Conservation (phyloP, 495 filamentous ascomycete species). For the Aspergillus kassunensis region DNA sequence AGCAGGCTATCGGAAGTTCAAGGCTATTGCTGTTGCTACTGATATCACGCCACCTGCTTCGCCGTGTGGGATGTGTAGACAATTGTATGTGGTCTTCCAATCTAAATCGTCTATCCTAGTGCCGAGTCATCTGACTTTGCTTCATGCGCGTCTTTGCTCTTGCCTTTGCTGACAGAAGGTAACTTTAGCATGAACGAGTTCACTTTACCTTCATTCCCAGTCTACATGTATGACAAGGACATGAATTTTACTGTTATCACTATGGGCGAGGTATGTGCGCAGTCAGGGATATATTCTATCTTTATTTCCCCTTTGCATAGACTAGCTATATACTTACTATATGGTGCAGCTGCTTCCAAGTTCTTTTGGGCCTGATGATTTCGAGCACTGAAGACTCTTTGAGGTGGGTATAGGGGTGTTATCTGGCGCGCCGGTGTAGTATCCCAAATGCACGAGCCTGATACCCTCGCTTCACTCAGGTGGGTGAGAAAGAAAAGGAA, state of each 20-base stretch:
- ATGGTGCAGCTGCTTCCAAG: slow-evolving; percentile 58
- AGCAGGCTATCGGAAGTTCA: slow-evolving; percentile 65
- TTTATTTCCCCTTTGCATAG: not conserved
- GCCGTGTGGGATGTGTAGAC: slow-evolving; percentile 66
- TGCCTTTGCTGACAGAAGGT: not conserved
- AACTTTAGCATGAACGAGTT: slow-evolving; percentile 71
- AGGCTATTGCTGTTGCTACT: slow-evolving; percentile 81
- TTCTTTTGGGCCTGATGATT: slow-evolving; percentile 65
- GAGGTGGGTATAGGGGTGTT: no score
- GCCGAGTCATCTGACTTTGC: no score
- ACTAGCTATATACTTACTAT: slow-evolving; percentile 12
- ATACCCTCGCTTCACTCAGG: no score
- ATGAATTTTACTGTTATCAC: slow-evolving; percentile 65
- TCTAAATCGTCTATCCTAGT: no score
- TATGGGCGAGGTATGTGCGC: slow-evolving; percentile 58
- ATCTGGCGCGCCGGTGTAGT: no score
- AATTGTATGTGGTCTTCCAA: slow-evolving; percentile 40
- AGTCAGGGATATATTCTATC: not conserved
- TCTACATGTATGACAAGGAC: slow-evolving; percentile 89
- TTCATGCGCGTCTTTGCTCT: no score
- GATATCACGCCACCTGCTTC: slow-evolving; percentile 70
- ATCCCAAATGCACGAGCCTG: no score
- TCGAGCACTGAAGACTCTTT: slow-evolving; percentile 15
- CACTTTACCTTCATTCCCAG: slow-evolving; percentile 58
- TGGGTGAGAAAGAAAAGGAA: no score